phyloP scores from a whole-genome alignment of 2,329 filamentous ascomycete genomes.

The Xylariomycetidae sp. region DNA sequence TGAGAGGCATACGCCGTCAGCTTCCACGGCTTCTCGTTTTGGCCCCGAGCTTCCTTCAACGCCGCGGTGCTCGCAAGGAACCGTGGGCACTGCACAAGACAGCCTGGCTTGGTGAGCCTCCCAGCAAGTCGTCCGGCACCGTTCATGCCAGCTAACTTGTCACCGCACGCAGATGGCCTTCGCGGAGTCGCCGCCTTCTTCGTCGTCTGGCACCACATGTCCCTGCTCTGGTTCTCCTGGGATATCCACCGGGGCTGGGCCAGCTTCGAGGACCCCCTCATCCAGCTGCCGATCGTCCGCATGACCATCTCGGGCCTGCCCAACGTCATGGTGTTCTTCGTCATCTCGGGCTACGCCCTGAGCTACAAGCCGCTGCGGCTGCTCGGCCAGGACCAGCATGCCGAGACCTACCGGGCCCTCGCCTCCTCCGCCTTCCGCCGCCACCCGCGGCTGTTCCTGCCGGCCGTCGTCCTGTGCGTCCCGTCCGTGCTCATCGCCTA shows the following conservation, averaged over 20 bases:
- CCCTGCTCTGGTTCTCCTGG: constrained; percentile 26
- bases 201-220: constrained; percentile 46
- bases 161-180: constrained; percentile 38
- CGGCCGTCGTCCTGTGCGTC: constrained; percentile 15
- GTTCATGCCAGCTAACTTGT: not conserved
- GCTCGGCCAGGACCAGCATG: constrained; percentile 14
- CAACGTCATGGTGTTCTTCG: constrained; percentile 38
- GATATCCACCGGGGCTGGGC: constrained; percentile 23
- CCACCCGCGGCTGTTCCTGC: constrained; percentile 23
- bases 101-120: constrained; percentile 25
- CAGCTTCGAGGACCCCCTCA: constrained; percentile 12
- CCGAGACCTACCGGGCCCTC: constrained; percentile 16
- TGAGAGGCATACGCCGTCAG: too few species aligned
- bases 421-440: constrained; percentile 24
- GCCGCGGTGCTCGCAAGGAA: not conserved
- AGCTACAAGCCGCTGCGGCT: constrained; percentile 30
- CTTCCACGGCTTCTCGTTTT: too few species aligned
- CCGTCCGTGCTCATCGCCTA: constrained; percentile 14
- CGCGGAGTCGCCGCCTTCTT: constrained; percentile 51
- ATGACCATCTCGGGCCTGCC: constrained; percentile 30
- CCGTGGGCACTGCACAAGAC: constrained; percentile 15
- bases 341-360: constrained; percentile 36
- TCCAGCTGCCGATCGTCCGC: constrained; percentile 34
- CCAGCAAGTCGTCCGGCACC: not conserved
- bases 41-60: constrained; percentile 17